Evolutionary conservation across 805 yeast genomes (phyloP).

Genomic region (Metschnikowia rubicola): DNA sequence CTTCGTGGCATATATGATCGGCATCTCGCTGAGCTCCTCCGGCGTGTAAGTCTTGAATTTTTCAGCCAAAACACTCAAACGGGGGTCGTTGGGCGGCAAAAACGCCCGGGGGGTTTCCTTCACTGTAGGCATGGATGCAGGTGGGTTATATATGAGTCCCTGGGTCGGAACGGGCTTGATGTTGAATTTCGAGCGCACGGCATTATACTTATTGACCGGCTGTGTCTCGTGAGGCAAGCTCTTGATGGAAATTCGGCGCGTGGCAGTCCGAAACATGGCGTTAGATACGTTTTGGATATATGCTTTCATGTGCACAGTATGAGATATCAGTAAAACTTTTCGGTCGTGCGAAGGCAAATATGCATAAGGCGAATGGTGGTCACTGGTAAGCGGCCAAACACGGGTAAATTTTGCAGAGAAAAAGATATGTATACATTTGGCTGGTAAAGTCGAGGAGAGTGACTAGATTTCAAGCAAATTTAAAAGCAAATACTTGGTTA

Average conservation of each 20-base stretch:
- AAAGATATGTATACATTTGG: too few species aligned
- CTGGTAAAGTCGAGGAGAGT: too few species aligned
- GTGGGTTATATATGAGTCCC: slow-evolving; percentile 63
- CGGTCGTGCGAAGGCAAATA: slow-evolving; percentile 14
- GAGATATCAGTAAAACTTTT: slow-evolving; percentile 8
- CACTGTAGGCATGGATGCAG: slow-evolving; percentile 48
- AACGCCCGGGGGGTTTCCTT: slow-evolving; percentile 68
- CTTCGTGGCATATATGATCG: slow-evolving; percentile 37
- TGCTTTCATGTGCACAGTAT: background rate
- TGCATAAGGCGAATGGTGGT: background rate
- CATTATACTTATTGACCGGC: slow-evolving; percentile 57
- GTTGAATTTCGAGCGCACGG: slow-evolving; percentile 61
- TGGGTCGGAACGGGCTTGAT: slow-evolving; percentile 55
- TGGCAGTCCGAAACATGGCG: slow-evolving; percentile 11
- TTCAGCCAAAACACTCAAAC: slow-evolving; percentile 39
- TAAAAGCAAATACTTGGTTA: too few species aligned
- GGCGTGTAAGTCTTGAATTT: slow-evolving; percentile 26
- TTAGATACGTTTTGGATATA: too few species aligned
- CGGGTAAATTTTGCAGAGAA: background rate
- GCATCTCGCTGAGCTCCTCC: slow-evolving; percentile 37
- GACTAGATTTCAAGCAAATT: too few species aligned
- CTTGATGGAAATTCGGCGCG: slow-evolving; percentile 18
- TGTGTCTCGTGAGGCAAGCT: slow-evolving; percentile 32
- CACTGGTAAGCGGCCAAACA: background rate
- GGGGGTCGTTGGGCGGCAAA: slow-evolving; percentile 58